These are phyloP conservation scores for Xylariaceae sp. DNA, from an alignment of 2,329 filamentous ascomycete genomes.

Conservation along the genomic window DNA sequence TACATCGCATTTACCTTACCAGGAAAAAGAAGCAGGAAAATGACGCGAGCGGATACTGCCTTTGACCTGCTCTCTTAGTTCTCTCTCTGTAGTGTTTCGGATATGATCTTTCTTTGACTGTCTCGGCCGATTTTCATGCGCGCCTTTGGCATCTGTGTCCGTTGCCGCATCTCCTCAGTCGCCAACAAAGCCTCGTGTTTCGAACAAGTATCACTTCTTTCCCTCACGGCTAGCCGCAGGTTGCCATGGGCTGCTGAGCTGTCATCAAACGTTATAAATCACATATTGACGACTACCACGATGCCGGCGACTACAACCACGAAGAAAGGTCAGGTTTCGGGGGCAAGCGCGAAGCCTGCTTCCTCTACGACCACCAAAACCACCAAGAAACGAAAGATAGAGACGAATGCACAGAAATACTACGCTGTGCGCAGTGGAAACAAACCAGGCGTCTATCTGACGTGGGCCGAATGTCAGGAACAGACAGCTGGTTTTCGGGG, in stretches of 20 bases:
- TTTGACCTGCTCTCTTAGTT: conserved; percentile 31
- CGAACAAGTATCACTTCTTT: conserved; percentile 31
- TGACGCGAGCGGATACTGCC: conserved; percentile 37
- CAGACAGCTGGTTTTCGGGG: conserved; percentile 67
- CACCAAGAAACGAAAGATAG: conserved; percentile 56
- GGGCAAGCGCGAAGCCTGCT: conserved; percentile 19
- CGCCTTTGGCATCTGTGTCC: conserved; percentile 24
- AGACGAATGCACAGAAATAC: conserved; percentile 57
- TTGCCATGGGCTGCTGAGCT: conserved; percentile 36
- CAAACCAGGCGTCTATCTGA: conserved; percentile 65
- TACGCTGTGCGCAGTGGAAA: conserved; percentile 67
- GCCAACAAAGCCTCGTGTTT: conserved; percentile 36
- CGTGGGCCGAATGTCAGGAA: conserved; percentile 65
- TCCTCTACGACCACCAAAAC: conserved; percentile 25
- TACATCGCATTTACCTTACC: conserved; percentile 32
- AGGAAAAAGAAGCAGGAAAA: conserved; percentile 18
- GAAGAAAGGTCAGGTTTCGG: conserved; percentile 28
- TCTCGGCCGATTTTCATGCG: conserved; percentile 25
- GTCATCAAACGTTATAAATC: conserved; percentile 12
- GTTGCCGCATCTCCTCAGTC: conserved; percentile 14
- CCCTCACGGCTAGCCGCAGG: conserved; percentile 21
- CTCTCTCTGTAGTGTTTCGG: conserved; percentile 20
- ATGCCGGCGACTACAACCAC: conserved; percentile 32
- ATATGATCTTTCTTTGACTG: conserved; percentile 40
- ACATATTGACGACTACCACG: conserved; percentile 24